Percentiles rank a stretch among this genome's conserved stretches.
These are phyloP conservation scores for Termitomyces sp. DNA, from an alignment of 768 basidiomycete genomes.

Conservation along the genomic window DNA sequence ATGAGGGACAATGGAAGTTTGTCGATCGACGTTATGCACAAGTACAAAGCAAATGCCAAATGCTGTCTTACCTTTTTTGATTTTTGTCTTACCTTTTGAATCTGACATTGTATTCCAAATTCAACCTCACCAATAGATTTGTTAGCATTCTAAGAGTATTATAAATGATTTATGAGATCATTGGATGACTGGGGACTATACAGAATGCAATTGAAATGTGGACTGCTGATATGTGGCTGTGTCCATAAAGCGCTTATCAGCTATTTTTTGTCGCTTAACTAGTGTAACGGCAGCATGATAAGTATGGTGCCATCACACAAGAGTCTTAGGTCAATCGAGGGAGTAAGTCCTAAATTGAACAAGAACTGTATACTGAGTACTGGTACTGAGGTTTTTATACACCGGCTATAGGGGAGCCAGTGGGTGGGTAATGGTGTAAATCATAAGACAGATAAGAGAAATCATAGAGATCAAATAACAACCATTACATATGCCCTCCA, in stretches of 20 bases:
- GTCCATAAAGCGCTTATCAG: background rate
- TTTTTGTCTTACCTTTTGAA: background rate
- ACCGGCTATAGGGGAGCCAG: no score
- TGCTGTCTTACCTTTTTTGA: background rate
- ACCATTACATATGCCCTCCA: no score
- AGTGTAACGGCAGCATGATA: no score
- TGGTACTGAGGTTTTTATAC: no score
- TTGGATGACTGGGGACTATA: background rate
- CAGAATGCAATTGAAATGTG: background rate
- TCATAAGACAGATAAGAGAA: no score
- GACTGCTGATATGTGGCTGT: background rate
- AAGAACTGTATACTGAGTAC: no score
- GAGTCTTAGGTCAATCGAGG: no score
- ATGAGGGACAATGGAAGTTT: background rate
- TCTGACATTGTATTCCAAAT: background rate
- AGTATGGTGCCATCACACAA: no score
- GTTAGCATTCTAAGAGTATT: background rate
- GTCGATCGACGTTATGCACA: background rate
- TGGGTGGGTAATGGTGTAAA: no score
- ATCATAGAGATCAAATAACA: no score
- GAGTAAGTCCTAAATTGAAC: no score
- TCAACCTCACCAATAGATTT: background rate
- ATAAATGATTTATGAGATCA: background rate
- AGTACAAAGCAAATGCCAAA: background rate
- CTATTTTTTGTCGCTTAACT: background rate